Percentiles rank a stretch among this genome's conserved stretches.
These are phyloP conservation scores for Candida ulmi DNA, from an alignment of 805 yeast genomes.

Conservation along the genomic window DNA sequence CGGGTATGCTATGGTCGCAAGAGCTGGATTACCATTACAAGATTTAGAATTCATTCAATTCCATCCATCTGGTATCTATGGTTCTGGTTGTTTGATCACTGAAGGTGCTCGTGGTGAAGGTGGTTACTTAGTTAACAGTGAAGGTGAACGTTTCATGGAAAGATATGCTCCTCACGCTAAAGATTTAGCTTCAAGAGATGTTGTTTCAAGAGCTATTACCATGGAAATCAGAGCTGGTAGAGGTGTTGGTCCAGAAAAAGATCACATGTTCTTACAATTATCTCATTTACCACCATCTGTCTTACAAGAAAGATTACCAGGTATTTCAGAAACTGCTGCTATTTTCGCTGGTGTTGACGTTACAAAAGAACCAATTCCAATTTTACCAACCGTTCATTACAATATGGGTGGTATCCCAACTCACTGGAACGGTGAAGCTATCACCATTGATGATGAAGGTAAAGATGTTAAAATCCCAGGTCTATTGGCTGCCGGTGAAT, in stretches of 20 bases:
- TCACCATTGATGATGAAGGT: conserved; percentile 78
- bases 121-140: conserved; percentile 91
- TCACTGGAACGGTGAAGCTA: conserved; percentile 92
- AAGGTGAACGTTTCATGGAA: conserved; percentile 99
- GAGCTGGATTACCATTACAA: conserved; percentile 97
- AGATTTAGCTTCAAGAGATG: conserved; percentile 98
- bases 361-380: conserved; percentile 98
- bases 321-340: conserved; percentile 97
- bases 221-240: conserved; percentile 98
- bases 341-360: conserved; percentile 99
- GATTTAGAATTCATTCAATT: conserved; percentile 97
- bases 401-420: conserved; percentile 99
- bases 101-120: conserved; percentile 99
- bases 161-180: conserved; percentile 98
- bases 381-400: conserved; percentile 96
- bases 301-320: conserved; percentile 93
- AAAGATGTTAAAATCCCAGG: conserved; percentile 91
- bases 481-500: conserved; percentile 95
- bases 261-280: conserved; percentile 92
- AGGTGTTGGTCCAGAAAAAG: conserved; percentile 96
- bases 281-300: conserved; percentile 91
- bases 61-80: conserved; percentile 99
- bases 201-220: conserved; percentile 96
- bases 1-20: conserved; percentile 95
- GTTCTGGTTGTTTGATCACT: conserved; percentile 97